A percentile compares a stretch with the other conserved stretches of the same genome.
Conservation (phyloP, 116 monocot genomes). For the Zostera marina region DNA sequence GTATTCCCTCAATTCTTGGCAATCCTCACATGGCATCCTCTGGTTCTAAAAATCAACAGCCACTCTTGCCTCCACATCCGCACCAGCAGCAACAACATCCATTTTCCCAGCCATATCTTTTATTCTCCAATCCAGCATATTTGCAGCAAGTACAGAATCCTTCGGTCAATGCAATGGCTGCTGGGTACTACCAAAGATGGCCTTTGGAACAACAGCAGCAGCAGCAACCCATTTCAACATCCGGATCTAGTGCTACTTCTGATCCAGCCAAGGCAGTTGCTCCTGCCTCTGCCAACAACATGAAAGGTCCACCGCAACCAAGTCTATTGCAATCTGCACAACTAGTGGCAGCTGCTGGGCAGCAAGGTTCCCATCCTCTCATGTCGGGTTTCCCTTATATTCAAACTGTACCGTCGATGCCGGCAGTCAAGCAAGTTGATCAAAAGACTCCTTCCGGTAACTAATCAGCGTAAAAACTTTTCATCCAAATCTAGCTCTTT, state of each 20-base stretch:
- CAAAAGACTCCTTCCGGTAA: conserved; percentile 24
- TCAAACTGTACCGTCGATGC: conserved; percentile 19
- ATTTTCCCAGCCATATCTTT: conserved; percentile 27
- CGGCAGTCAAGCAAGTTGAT: conserved; percentile 30
- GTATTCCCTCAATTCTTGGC: conserved; percentile 52
- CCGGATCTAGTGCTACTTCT: conserved; percentile 10
- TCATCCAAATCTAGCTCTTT: neutral
- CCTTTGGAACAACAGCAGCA: conserved; percentile 12
- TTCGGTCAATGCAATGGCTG: conserved; percentile 13
- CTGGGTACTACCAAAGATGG: conserved; percentile 23
- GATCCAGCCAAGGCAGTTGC: conserved; percentile 32
- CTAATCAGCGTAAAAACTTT: conserved; percentile 11
- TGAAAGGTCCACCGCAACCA: conserved; percentile 10
- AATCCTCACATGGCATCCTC: conserved; percentile 28
- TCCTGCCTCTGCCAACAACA: conserved; percentile 2
- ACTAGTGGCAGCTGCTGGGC: conserved; percentile 5
- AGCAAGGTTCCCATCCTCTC: conserved; percentile 6
- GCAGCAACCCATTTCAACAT: conserved; percentile 8
- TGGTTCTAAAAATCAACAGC: conserved; percentile 3
- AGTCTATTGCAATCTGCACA: conserved; percentile 23
- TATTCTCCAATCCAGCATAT: conserved; percentile 15
- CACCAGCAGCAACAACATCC: conserved; percentile 19
- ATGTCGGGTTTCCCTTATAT: conserved; percentile 24
- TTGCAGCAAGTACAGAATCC: conserved; percentile 17
- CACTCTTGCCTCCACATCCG: conserved; percentile 12